These are phyloP conservation scores for Yamadazyma epiphylla DNA, from an alignment of 1,139 yeast species.

Conservation along the genomic window DNA sequence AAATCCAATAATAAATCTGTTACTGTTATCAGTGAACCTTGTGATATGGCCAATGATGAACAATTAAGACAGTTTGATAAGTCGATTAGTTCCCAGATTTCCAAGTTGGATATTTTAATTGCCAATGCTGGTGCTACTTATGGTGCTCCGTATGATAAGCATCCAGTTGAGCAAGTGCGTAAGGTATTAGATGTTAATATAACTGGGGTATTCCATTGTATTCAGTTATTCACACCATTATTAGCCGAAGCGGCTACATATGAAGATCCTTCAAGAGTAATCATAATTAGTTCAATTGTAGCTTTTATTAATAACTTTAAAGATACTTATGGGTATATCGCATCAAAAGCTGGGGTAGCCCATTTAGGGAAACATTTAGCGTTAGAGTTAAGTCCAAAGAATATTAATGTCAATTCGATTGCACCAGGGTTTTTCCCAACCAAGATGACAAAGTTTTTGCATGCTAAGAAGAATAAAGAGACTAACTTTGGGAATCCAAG, in stretches of 20 bases:
- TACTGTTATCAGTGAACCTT: conserved; percentile 50
- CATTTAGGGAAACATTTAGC: conserved; percentile 66
- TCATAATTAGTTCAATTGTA: conserved; percentile 64
- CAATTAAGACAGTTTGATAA: conserved; percentile 46
- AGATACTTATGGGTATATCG: conserved; percentile 65
- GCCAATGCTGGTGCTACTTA: conserved; percentile 84
- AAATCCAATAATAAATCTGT: conserved; percentile 36
- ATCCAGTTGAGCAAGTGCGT: conserved; percentile 38
- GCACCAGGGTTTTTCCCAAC: conserved; percentile 81
- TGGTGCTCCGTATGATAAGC: conserved; percentile 64
- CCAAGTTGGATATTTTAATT: conserved; percentile 55
- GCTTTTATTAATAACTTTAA: conserved; percentile 40
- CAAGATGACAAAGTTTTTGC: conserved; percentile 66
- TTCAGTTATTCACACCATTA: conserved; percentile 57
- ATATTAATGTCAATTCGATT: conserved; percentile 61
- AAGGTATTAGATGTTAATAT: conserved; percentile 51
- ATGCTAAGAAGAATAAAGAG: conserved; percentile 49
- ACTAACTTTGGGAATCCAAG: conserved; percentile 55
- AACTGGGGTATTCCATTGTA: conserved; percentile 62
- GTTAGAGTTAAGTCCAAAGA: conserved; percentile 54
- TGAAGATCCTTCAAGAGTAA: conserved; percentile 60
- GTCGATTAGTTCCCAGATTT: conserved; percentile 35
- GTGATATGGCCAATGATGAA: conserved; percentile 52
- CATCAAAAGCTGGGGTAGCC: conserved; percentile 74
- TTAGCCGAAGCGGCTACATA: conserved; percentile 50